Evolutionary conservation across 306 rosid genomes (phyloP).

Genomic region (Pyrus pyrifolia): DNA sequence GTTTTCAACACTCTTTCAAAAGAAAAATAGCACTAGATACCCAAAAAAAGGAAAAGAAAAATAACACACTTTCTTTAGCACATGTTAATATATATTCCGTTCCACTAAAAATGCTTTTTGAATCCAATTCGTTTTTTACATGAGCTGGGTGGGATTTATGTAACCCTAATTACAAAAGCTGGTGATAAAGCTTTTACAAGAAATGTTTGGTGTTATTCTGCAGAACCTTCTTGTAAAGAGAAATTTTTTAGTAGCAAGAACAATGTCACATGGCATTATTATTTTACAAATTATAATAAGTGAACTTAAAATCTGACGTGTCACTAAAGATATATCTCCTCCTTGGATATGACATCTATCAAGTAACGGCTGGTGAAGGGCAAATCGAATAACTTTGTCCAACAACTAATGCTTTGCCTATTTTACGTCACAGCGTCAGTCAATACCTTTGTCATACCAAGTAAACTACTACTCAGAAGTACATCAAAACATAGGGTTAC

Average conservation of each 20-base stretch:
- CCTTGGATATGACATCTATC: too few relatives aligned
- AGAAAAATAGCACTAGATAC: neutral
- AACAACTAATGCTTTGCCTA: neutral
- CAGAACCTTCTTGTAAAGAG: too few relatives aligned
- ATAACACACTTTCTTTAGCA: neutral
- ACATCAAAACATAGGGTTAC: slow-evolving; percentile 20
- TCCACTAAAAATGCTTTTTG: neutral
- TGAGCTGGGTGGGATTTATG: neutral
- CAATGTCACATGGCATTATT: fast-evolving
- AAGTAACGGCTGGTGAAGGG: neutral
- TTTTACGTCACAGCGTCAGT: slow-evolving; percentile 21
- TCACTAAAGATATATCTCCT: too few relatives aligned
- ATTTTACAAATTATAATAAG: too few relatives aligned
- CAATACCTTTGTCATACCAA: slow-evolving; percentile 43
- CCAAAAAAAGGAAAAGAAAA: too few relatives aligned
- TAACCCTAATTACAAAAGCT: neutral
- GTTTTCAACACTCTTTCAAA: neutral
- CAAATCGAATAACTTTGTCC: neutral
- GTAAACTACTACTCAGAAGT: slow-evolving; percentile 41
- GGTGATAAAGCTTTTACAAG: neutral
- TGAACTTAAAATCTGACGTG: too few relatives aligned
- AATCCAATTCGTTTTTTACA: neutral
- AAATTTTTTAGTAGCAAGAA: neutral
- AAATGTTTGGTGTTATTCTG: neutral
- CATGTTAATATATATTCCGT: neutral